A percentile compares a stretch with the other conserved stretches of the same genome.
phyloP scores from a whole-genome alignment of 345 rosid species.

The Adansonia digitata region DNA sequence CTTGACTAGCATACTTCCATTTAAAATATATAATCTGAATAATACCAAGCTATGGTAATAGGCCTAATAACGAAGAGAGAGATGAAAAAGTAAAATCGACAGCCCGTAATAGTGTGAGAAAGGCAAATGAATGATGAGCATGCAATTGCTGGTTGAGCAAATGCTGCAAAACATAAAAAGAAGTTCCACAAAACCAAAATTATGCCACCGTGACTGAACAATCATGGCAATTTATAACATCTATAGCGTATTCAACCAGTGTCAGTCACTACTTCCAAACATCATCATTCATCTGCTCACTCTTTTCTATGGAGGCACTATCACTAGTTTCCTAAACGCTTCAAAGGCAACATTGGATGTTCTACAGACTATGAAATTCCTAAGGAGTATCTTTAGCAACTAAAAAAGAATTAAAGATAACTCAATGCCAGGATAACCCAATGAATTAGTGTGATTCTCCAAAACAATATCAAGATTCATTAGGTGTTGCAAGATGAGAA shows the following conservation, averaged over 20 bases:
- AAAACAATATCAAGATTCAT: neutral
- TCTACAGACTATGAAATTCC: neutral
- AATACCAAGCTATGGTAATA: neutral
- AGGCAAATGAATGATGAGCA: neutral
- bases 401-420: neutral
- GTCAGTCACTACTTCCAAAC: constrained; percentile 1
- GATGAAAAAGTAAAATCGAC: neutral
- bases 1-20: neutral
- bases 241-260: neutral
- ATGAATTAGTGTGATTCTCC: neutral
- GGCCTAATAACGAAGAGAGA: neutral
- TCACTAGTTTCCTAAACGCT: constrained; percentile 2
- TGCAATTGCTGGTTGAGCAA: neutral
- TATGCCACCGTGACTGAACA: neutral
- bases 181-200: neutral
- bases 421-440: neutral
- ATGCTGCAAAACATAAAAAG: neutral
- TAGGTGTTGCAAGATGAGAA: neutral
- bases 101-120: neutral
- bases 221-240: neutral
- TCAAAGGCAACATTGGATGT: neutral
- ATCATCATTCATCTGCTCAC: neutral
- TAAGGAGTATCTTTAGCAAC: neutral
- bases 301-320: neutral
- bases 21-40: neutral